phyloP scores from a whole-genome alignment of 352 stramenopile genomes.

The Globisporangium recalcitrans region DNA sequence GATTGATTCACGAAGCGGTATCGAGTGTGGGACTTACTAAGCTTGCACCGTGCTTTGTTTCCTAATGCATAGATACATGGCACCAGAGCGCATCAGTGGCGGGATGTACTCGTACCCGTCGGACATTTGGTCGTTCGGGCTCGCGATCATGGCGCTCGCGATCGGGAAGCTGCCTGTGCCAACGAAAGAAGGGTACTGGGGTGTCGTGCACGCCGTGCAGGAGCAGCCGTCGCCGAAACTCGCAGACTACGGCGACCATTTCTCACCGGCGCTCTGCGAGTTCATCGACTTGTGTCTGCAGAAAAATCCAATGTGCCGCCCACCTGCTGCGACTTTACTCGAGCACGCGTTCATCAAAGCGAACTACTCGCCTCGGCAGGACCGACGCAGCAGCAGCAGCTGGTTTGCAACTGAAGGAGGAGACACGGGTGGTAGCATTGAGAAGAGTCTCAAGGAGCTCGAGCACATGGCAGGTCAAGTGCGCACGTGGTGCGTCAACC shows the following conservation, averaged over 20 bases:
- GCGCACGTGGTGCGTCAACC: conserved; percentile 47
- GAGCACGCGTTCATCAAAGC: conserved; percentile 68
- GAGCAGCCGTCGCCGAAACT: conserved; percentile 70
- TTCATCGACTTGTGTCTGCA: conserved; percentile 77
- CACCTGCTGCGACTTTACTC: conserved; percentile 43
- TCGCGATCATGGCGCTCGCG: conserved; percentile 81
- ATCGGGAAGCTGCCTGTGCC: conserved; percentile 84
- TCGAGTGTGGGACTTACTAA: neutral
- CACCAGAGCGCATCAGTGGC: conserved; percentile 90
- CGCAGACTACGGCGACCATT: conserved; percentile 53
- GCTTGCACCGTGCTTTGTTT: neutral
- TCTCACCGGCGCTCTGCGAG: conserved; percentile 65
- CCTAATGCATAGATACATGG: conserved; percentile 76
- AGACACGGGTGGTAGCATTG: conserved; percentile 14
- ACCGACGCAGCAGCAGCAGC: conserved; percentile 18
- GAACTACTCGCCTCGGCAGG: conserved; percentile 32
- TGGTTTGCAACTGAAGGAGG: neutral
- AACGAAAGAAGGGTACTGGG: conserved; percentile 85
- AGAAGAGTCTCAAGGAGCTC: conserved; percentile 35
- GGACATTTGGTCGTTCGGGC: conserved; percentile 80
- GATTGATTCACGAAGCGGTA: neutral
- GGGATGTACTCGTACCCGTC: conserved; percentile 86
- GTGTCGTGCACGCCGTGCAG: conserved; percentile 81
- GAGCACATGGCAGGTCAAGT: conserved; percentile 44
- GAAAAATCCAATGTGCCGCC: conserved; percentile 68